These are phyloP conservation scores for Penicillium psychrofluorescens DNA, from an alignment of 495 filamentous ascomycete genomes.

Conservation along the genomic window DNA sequence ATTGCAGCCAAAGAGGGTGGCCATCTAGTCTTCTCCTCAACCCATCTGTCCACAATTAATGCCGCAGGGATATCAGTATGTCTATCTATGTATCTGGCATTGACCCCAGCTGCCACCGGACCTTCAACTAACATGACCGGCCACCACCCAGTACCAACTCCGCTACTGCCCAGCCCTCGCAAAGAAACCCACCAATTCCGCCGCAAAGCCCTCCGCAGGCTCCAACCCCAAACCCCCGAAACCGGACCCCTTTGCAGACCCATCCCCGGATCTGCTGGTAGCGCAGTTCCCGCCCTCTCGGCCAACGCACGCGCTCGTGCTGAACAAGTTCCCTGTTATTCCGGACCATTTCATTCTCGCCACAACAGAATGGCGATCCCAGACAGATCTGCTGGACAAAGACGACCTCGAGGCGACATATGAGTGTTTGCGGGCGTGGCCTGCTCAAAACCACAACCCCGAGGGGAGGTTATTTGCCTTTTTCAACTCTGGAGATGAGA, in stretches of 20 bases:
- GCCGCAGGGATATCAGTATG: slow-evolving; percentile 48
- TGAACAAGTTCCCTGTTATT: slow-evolving; percentile 81
- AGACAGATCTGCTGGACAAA: slow-evolving; percentile 60
- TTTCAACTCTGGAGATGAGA: slow-evolving; percentile 73
- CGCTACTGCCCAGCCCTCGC: slow-evolving; percentile 71
- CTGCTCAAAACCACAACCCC: not conserved
- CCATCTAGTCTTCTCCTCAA: slow-evolving; percentile 52
- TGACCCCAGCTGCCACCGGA: not conserved
- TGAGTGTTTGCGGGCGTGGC: slow-evolving; percentile 59
- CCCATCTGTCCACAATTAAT: slow-evolving; percentile 47
- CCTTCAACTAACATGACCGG: slow-evolving; percentile 1
- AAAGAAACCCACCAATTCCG: slow-evolving; percentile 54
- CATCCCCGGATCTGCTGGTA: slow-evolving; percentile 54
- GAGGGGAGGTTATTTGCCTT: slow-evolving; percentile 60
- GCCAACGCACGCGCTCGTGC: slow-evolving; percentile 56
- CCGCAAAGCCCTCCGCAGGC: slow-evolving; percentile 21
- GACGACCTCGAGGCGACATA: slow-evolving; percentile 60
- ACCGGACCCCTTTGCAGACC: slow-evolving; percentile 68
- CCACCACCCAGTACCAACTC: slow-evolving; percentile 57
- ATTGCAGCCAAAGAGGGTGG: slow-evolving; percentile 42
- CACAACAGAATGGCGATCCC: slow-evolving; percentile 56
- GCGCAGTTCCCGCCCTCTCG: slow-evolving; percentile 42
- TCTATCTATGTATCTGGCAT: not conserved
- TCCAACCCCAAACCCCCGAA: slow-evolving; percentile 30
- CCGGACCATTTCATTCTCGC: slow-evolving; percentile 74